These are phyloP conservation scores for Rhododendron vialii DNA, from an alignment of 148 eudicot species.

Conservation along the genomic window DNA sequence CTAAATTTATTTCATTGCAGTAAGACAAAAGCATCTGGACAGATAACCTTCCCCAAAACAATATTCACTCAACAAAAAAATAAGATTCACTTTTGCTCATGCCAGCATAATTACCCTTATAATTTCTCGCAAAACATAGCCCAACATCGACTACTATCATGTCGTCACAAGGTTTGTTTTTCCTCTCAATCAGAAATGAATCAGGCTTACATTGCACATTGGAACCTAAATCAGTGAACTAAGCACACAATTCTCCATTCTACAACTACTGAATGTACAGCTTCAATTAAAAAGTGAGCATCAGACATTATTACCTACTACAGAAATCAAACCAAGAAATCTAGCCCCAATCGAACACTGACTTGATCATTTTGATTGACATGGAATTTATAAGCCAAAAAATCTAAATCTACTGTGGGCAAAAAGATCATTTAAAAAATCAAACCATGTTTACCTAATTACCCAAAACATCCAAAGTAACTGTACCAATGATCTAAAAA, in stretches of 20 bases:
- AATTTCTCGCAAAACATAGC: not conserved
- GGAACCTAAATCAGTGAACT: not conserved
- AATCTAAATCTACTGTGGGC: not conserved
- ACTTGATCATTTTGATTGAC: not conserved
- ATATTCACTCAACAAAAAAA: not conserved
- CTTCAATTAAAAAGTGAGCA: not conserved
- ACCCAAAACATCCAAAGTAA: not conserved
- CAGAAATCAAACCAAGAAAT: not conserved
- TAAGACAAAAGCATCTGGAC: not conserved
- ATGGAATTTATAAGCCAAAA: not conserved
- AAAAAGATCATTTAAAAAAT: not conserved
- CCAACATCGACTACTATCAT: not conserved
- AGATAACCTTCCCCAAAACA: not conserved
- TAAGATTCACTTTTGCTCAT: not conserved
- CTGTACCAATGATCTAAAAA: not conserved
- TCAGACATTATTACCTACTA: not conserved
- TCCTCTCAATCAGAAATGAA: not conserved
- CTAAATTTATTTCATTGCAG: not conserved
- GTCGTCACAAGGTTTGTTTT: not conserved
- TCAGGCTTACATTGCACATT: not conserved
- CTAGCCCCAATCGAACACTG: not conserved
- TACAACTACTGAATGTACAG: not conserved
- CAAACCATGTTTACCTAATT: not conserved
- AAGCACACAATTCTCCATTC: not conserved
- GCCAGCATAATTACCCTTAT: not conserved